phyloP scores from a whole-genome alignment of 306 rosid species.

The Lathyrus sativus region DNA sequence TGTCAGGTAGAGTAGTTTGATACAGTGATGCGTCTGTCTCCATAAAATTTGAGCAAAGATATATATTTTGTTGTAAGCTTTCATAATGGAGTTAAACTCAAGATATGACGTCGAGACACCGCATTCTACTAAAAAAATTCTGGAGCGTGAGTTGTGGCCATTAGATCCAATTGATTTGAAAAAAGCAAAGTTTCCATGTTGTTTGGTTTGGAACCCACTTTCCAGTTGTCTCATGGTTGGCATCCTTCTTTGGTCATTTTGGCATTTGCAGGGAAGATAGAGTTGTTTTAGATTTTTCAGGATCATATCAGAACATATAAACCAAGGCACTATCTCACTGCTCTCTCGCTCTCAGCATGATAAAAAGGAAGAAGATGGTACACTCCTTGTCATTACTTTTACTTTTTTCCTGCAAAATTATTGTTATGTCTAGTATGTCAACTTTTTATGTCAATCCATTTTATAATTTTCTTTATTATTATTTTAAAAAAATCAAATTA shows the following conservation, averaged over 20 bases:
- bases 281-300: slow-evolving; percentile 72
- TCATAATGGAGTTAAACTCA: slow-evolving; percentile 46
- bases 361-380: too few relatives aligned
- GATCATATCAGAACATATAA: slow-evolving; percentile 80
- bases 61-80: slow-evolving; percentile 31
- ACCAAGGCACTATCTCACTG: too few relatives aligned
- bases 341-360: too few relatives aligned
- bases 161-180: slow-evolving; percentile 65
- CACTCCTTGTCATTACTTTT: too few relatives aligned
- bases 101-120: slow-evolving; percentile 43
- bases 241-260: slow-evolving; percentile 94
- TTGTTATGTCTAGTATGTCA: too few relatives aligned
- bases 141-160: slow-evolving; percentile 75
- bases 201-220: slow-evolving; percentile 98
- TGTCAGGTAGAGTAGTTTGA: slow-evolving; percentile 44
- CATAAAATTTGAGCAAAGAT: slow-evolving; percentile 30
- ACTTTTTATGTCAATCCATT: too few relatives aligned
- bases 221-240: slow-evolving; percentile 97
- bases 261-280: slow-evolving; percentile 99
- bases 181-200: slow-evolving; percentile 77
- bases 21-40: slow-evolving; percentile 42
- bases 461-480: too few relatives aligned
- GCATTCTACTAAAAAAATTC: slow-evolving; percentile 4
- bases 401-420: too few relatives aligned
- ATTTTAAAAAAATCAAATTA: too few relatives aligned